These are phyloP conservation scores for Auricularia auricula-judae DNA, from an alignment of 768 basidiomycete species.

Conservation along the genomic window DNA sequence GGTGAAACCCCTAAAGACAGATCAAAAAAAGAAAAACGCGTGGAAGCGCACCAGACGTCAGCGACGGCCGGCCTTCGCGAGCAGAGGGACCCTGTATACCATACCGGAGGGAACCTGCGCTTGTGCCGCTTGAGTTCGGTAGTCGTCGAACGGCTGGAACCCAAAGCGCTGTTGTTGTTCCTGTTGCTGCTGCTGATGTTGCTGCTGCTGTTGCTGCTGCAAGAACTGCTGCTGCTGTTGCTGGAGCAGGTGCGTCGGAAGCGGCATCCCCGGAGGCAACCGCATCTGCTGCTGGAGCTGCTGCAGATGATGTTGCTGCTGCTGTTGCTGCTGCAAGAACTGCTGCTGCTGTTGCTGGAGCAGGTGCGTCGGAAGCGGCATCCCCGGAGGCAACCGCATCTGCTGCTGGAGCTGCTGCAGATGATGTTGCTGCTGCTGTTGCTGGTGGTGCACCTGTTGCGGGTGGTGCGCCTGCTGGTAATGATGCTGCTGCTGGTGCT, in stretches of 20 bases:
- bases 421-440: neutral
- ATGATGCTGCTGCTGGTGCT: neutral
- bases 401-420: neutral
- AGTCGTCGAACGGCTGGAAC: conserved; percentile 1
- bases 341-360: conserved; percentile 1
- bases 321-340: neutral
- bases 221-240: neutral
- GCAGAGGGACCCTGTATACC: neutral
- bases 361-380: neutral
- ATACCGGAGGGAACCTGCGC: conserved; percentile 1
- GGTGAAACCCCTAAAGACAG: neutral
- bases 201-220: neutral
- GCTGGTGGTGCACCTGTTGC: neutral
- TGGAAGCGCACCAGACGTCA: neutral
- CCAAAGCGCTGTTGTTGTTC: neutral
- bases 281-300: neutral
- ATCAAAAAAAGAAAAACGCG: neutral
- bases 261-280: neutral
- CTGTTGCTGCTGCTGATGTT: neutral
- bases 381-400: neutral
- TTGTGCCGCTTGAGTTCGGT: neutral
- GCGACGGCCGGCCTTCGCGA: neutral
- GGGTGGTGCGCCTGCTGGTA: neutral
- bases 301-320: neutral
- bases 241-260: conserved; percentile 2